Evolutionary conservation across 2,329 filamentous ascomycete genomes (phyloP).

Genomic region (Anthostomella pinea): DNA sequence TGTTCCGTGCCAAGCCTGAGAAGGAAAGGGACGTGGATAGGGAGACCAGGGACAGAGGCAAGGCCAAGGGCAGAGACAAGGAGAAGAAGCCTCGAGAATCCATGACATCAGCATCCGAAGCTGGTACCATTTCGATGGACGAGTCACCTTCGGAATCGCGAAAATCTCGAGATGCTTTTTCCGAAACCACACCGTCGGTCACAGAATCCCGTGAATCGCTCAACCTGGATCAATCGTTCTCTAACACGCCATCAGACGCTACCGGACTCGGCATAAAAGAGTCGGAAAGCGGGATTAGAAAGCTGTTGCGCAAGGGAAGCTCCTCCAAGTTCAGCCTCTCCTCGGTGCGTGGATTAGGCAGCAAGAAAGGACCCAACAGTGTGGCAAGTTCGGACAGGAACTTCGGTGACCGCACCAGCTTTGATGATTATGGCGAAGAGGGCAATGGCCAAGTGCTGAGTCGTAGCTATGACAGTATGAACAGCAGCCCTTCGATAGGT

Average conservation of each 20-base stretch:
- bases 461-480: slow-evolving; percentile 54
- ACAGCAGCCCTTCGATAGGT: slow-evolving; percentile 56
- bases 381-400: slow-evolving; percentile 57
- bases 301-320: slow-evolving; percentile 63
- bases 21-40: slow-evolving; percentile 34
- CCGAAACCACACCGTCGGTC: slow-evolving; percentile 57
- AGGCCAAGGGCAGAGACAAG: slow-evolving; percentile 38
- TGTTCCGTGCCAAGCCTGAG: slow-evolving; percentile 49
- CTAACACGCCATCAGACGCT: slow-evolving; percentile 56
- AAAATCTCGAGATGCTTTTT: slow-evolving; percentile 54
- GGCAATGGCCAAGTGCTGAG: slow-evolving; percentile 34
- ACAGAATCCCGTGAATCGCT: slow-evolving; percentile 61
- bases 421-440: slow-evolving; percentile 54
- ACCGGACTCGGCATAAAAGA: slow-evolving; percentile 43
- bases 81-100: slow-evolving; percentile 40
- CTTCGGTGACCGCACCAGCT: slow-evolving; percentile 55
- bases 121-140: slow-evolving; percentile 36
- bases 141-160: slow-evolving; percentile 53
- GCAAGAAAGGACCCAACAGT: slow-evolving; percentile 59
- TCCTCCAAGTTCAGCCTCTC: slow-evolving; percentile 64
- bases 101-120: slow-evolving; percentile 39
- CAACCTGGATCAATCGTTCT: slow-evolving; percentile 52
- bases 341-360: slow-evolving; percentile 44
- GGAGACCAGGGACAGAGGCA: slow-evolving; percentile 35
- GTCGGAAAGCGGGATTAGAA: slow-evolving; percentile 55